phyloP scores from a whole-genome alignment of 768 basidiomycete genomes.

The Serendipita sp. region DNA sequence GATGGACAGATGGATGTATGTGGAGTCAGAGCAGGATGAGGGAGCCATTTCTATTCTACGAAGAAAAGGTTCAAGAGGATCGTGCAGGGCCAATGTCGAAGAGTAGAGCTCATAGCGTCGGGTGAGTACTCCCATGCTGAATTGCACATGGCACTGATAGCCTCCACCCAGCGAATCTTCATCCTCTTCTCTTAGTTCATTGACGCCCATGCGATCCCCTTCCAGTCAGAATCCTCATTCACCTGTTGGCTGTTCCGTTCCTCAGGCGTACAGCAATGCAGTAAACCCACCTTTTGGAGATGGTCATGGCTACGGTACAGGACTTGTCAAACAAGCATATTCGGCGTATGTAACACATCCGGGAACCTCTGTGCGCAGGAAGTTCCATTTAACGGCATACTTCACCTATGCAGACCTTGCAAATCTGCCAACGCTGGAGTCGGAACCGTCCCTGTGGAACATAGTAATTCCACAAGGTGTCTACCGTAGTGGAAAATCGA shows the following conservation, averaged over 20 bases:
- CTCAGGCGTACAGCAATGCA: neutral
- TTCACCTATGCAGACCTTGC: conserved; percentile 34
- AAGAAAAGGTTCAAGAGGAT: conserved; percentile 19
- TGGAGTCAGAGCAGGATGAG: conserved; percentile 56
- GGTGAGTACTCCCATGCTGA: conserved; percentile 4
- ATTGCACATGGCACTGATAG: neutral
- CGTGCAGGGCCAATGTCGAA: neutral
- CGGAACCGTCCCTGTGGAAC: conserved; percentile 26
- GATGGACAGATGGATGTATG: conserved; percentile 56
- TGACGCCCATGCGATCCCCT: neutral
- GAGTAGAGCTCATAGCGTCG: neutral
- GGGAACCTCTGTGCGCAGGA: conserved; percentile 32
- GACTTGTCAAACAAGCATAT: conserved; percentile 57
- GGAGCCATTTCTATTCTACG: conserved; percentile 58
- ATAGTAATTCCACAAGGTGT: conserved; percentile 32
- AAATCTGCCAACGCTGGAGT: conserved; percentile 30
- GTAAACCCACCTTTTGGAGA: neutral
- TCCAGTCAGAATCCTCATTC: neutral
- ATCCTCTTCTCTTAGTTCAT: conserved; percentile 1
- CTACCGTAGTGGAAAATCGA: conserved; percentile 30
- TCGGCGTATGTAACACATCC: conserved; percentile 40
- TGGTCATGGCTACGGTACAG: conserved; percentile 14
- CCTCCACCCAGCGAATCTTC: neutral
- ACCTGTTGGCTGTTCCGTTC: neutral
- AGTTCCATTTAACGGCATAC: conserved; percentile 48